These are phyloP conservation scores for Cyphellophora europaea DNA, from an alignment of 2,329 filamentous ascomycete genomes.

Conservation along the genomic window DNA sequence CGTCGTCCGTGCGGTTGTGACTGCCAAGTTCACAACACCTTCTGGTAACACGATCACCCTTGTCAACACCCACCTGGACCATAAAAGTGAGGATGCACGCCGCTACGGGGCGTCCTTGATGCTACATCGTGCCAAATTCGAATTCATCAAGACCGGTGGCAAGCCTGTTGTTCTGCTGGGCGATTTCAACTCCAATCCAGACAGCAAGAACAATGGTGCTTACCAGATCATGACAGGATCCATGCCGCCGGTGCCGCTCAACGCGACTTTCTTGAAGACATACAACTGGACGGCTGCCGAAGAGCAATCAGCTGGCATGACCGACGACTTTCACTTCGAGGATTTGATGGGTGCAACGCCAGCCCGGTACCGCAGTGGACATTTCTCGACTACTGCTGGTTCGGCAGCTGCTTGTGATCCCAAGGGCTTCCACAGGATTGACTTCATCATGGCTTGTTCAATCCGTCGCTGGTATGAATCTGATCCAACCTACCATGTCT, in stretches of 20 bases:
- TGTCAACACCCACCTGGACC: constrained; percentile 2
- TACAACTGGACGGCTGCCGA: neutral
- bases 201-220: too few species aligned
- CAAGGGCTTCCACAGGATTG: too few species aligned
- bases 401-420: too few species aligned
- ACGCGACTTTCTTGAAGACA: constrained; percentile 1
- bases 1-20: neutral
- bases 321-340: too few species aligned
- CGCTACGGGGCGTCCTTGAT: neutral
- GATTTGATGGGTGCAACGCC: too few species aligned
- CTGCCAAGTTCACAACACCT: neutral
- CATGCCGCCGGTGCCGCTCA: neutral
- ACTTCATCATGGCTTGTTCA: too few species aligned
- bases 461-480: too few species aligned
- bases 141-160: constrained; percentile 1
- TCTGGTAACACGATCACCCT: neutral
- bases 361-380: too few species aligned
- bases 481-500: too few species aligned
- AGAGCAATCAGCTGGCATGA: too few species aligned
- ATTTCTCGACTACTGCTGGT: too few species aligned
- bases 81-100: neutral
- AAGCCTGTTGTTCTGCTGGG: constrained; percentile 1
- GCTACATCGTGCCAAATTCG: constrained; percentile 2
- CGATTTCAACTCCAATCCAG: constrained; percentile 1
- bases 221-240: constrained; percentile 1